These are phyloP conservation scores for Schizothecium vesticola DNA, from an alignment of 495 filamentous ascomycete genomes.

Conservation along the genomic window DNA sequence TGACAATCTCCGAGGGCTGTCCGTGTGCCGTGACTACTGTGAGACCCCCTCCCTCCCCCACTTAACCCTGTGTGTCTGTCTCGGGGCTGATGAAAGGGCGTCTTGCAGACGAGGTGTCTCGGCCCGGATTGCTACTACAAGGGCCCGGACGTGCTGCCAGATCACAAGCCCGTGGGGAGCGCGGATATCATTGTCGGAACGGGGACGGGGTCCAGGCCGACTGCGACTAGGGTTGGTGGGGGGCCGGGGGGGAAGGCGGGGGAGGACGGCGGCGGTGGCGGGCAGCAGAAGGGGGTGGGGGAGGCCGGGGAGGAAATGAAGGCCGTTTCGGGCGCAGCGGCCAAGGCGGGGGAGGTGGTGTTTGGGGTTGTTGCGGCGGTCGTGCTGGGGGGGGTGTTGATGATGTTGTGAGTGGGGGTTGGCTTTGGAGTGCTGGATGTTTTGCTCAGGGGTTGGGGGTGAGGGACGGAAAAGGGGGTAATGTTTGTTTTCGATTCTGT, in stretches of 20 bases:
- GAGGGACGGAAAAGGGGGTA: neutral
- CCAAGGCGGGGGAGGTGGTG: neutral
- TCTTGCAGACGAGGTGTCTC: neutral
- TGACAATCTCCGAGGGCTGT: neutral
- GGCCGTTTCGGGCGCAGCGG: neutral
- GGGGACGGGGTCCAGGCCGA: neutral
- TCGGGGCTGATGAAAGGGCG: neutral
- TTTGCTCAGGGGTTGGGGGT: neutral
- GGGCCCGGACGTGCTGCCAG: neutral
- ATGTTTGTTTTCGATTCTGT: neutral
- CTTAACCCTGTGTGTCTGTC: neutral
- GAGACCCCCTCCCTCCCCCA: neutral
- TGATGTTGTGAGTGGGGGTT: neutral
- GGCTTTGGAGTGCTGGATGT: neutral
- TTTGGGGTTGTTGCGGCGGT: neutral
- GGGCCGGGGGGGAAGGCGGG: neutral
- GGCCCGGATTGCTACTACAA: slow-evolving; percentile 7
- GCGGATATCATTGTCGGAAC: neutral
- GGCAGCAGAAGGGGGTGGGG: neutral
- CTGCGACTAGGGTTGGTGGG: no score
- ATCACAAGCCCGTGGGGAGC: neutral
- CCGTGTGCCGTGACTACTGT: neutral
- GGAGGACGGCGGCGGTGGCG: neutral
- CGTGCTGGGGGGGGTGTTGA: neutral
- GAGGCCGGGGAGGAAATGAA: neutral